Evolutionary conservation across 805 yeast species (phyloP).

Genomic region (Lipomyces orientalis): DNA sequence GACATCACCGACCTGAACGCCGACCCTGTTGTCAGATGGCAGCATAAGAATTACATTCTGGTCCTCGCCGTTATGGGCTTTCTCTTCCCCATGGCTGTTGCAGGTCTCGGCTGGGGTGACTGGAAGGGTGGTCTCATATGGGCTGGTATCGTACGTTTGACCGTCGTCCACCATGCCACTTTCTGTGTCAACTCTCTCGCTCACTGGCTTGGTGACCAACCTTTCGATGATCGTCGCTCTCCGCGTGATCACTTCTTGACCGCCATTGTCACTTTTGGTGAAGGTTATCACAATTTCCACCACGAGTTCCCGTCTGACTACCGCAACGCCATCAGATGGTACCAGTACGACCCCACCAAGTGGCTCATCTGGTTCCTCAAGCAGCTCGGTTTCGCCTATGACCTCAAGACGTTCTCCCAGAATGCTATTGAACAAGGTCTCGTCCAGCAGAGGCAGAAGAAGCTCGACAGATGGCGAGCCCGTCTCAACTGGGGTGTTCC

Average conservation of each 20-base stretch:
- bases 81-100: slow-evolving; percentile 67
- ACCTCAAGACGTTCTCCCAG: slow-evolving; percentile 60
- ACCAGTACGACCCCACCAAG: slow-evolving; percentile 87
- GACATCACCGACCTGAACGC: slow-evolving; percentile 69
- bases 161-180: slow-evolving; percentile 78
- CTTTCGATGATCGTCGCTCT: slow-evolving; percentile 75
- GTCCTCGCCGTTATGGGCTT: slow-evolving; percentile 60
- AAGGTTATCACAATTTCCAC: slow-evolving; percentile 90
- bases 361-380: slow-evolving; percentile 64
- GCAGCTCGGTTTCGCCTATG: slow-evolving; percentile 62
- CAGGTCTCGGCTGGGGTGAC: slow-evolving; percentile 75
- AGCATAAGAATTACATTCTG: slow-evolving; percentile 70
- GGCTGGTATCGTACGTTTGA: slow-evolving; percentile 76
- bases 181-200: slow-evolving; percentile 83
- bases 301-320: slow-evolving; percentile 95
- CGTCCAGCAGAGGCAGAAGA: slow-evolving; percentile 81
- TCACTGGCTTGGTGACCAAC: slow-evolving; percentile 75
- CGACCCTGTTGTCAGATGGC: slow-evolving; percentile 64
- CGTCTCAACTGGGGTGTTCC: slow-evolving; percentile 94
- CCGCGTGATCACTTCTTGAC: slow-evolving; percentile 70
- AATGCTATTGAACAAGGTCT: slow-evolving; percentile 71
- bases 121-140: slow-evolving; percentile 76
- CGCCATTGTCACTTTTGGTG: slow-evolving; percentile 79
- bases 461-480: slow-evolving; percentile 75
- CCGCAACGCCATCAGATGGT: slow-evolving; percentile 72